phyloP scores from a whole-genome alignment of 2,329 filamentous ascomycete genomes.

The Aspergillus glaucus region DNA sequence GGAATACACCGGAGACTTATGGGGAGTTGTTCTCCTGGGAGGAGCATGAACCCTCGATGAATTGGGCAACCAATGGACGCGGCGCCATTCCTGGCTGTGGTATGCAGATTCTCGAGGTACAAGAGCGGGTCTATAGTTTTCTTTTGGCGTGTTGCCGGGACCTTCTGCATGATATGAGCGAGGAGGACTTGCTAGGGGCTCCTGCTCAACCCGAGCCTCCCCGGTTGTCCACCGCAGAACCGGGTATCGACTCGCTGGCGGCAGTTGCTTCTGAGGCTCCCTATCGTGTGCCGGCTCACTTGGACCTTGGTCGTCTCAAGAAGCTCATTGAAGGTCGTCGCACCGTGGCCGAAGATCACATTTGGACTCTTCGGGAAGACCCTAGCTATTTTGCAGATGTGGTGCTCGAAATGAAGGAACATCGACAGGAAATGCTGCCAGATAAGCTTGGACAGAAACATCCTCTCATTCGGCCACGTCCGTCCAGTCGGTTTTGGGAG shows the following conservation, averaged over 20 bases:
- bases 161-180: slow-evolving; percentile 46
- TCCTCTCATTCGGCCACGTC: background rate
- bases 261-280: slow-evolving; percentile 45
- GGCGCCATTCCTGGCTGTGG: slow-evolving; percentile 41
- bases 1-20: slow-evolving; percentile 27
- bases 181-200: slow-evolving; percentile 22
- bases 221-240: slow-evolving; percentile 20
- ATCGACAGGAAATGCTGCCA: slow-evolving; percentile 18
- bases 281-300: slow-evolving; percentile 44
- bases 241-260: slow-evolving; percentile 28
- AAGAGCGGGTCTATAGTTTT: slow-evolving; percentile 45
- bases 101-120: slow-evolving; percentile 47
- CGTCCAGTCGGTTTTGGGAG: background rate
- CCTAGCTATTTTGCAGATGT: slow-evolving; percentile 49
- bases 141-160: slow-evolving; percentile 42
- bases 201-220: slow-evolving; percentile 29
- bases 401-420: slow-evolving; percentile 38
- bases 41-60: slow-evolving; percentile 27
- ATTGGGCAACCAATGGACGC: slow-evolving; percentile 18
- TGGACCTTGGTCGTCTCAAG: slow-evolving; percentile 44
- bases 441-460: background rate
- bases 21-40: slow-evolving; percentile 33
- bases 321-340: slow-evolving; percentile 26
- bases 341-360: slow-evolving; percentile 46
- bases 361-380: slow-evolving; percentile 54